Base-by-base conservation (phyloP, 2,329 filamentous ascomycete genomes). In the Microdochium trichocladiopsis region DNA sequence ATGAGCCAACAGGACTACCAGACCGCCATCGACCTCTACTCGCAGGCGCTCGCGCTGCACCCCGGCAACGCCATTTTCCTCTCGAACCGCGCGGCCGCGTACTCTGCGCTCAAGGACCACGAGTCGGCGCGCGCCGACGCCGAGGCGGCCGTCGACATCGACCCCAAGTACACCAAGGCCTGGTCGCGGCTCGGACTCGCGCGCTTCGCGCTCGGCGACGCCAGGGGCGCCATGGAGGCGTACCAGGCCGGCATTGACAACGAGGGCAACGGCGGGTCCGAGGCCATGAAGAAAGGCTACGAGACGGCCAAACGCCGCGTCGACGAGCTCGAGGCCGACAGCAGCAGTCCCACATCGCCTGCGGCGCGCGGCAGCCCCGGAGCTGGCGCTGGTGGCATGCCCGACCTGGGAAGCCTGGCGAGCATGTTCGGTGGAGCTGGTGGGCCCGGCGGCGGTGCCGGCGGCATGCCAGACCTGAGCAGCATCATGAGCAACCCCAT, bases 401-500 rank as follows among this genome's bases (percentile, higher is more conserved):
- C 88, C 2, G 86, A 90, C 65, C 72, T 92, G n/a, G 73, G 76
- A 53, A 77, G 78, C 55, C 74, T 93, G 47, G 87, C 87, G 3
- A 78, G 84, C 63, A 87, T 92, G 85, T 77, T 92, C 58, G 85
- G 84, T 41, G 77, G 77, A n/a, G 82, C 77, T 21, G 84, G 77
- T 23, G 83, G 77, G 14, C 78, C 72, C 24, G 82, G 72, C 10
- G 85, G 81, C 4, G 85, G 80, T 21, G 84, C 75, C 8, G 87
- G 87, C 50, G 90, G 89, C 51, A 94, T 96, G 88, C 91, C 92
- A 12, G 93, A 97, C 69, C 76, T 99, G 23, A 73, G 83, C 57
- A 82, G 83, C 57, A 85, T 99, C 69, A 95, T 97, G 91, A 91
- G 78, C 77, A 99, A 97, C 76, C 94, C 94, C 52, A 97, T 97